Conservation (phyloP, 106 monocot genomes). For the Alisma plantagoaquatica region DNA sequence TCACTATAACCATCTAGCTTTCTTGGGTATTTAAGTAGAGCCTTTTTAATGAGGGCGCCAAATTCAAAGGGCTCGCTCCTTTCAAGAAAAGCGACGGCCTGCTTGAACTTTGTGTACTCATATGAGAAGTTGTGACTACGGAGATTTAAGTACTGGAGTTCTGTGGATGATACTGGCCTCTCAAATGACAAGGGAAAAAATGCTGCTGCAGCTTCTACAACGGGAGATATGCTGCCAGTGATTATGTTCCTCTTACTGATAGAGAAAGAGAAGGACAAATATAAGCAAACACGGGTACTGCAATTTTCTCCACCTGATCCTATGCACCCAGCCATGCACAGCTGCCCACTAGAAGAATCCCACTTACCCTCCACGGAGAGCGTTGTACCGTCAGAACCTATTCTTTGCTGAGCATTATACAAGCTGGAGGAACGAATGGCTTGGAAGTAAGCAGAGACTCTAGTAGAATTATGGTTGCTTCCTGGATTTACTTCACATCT, state of each 20-base stretch:
- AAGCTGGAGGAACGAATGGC: slow-evolving; percentile 14
- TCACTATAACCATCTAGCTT: slow-evolving; percentile 25
- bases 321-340: slow-evolving; percentile 76
- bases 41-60: slow-evolving; percentile 34
- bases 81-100: slow-evolving; percentile 40
- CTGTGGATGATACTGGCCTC: slow-evolving; percentile 15
- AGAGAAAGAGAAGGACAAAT: slow-evolving; percentile 42
- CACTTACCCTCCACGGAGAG: slow-evolving; percentile 54
- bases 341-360: slow-evolving; percentile 43
- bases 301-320: slow-evolving; percentile 21
- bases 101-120: slow-evolving; percentile 43
- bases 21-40: slow-evolving; percentile 48
- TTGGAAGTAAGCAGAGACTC: slow-evolving; percentile 45
- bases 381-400: slow-evolving; percentile 27
- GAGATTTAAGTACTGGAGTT: slow-evolving; percentile 13
- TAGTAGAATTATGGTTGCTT: slow-evolving; percentile 18
- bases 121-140: slow-evolving; percentile 15
- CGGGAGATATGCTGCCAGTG: slow-evolving; percentile 30
- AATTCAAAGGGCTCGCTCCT: slow-evolving; percentile 50
- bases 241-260: slow-evolving; percentile 29
- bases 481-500: slow-evolving; percentile 31
- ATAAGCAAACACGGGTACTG: slow-evolving; percentile 47
- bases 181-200: slow-evolving; percentile 44
- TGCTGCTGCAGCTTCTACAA: neutral
- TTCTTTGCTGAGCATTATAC: too few relatives aligned